Conservation (phyloP, 768 basidiomycete species). For the Panellus pusillus region DNA sequence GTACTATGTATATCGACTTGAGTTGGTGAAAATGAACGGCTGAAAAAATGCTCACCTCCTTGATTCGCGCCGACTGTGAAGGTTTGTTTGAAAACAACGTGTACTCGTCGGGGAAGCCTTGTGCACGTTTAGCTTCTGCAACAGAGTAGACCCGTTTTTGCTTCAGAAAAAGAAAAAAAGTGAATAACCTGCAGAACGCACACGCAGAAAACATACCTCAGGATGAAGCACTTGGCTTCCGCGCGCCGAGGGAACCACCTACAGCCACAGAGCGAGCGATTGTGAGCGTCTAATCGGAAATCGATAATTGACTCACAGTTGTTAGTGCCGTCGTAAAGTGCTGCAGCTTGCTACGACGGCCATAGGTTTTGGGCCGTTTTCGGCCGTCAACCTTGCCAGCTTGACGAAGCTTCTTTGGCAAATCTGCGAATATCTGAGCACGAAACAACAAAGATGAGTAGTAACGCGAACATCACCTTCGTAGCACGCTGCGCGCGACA, state of each 20-base stretch:
- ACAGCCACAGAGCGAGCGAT: too few species aligned
- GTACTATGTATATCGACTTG: constrained; percentile 45
- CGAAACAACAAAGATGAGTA: too few species aligned
- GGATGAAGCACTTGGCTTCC: constrained; percentile 46
- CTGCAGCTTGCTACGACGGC: too few species aligned
- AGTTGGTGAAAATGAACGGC: constrained; percentile 2
- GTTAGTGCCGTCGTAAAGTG: too few species aligned
- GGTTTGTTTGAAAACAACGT: constrained; percentile 53
- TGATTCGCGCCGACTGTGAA: constrained; percentile 32
- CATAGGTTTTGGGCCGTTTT: too few species aligned
- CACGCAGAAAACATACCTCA: constrained; percentile 16
- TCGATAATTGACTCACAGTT: too few species aligned
- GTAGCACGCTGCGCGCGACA: constrained; percentile 52
- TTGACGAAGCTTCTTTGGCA: too few species aligned
- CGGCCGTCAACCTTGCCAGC: too few species aligned
- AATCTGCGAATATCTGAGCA: too few species aligned
- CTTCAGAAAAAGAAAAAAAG: constrained; percentile 31
- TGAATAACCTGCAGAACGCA: not conserved
- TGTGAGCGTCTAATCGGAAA: constrained; percentile 34
- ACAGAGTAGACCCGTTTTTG: constrained; percentile 72
- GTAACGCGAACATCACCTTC: too few species aligned
- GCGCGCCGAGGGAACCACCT: constrained; percentile 50
- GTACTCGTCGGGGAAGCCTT: constrained; percentile 77
- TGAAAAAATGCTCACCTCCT: constrained; percentile 48
- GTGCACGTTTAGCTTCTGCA: constrained; percentile 68